A percentile compares a stretch with the other conserved stretches of the same genome.
Evolutionary conservation across 2,329 filamentous ascomycete species (phyloP).

Genomic region (Curvularia spicifera): DNA sequence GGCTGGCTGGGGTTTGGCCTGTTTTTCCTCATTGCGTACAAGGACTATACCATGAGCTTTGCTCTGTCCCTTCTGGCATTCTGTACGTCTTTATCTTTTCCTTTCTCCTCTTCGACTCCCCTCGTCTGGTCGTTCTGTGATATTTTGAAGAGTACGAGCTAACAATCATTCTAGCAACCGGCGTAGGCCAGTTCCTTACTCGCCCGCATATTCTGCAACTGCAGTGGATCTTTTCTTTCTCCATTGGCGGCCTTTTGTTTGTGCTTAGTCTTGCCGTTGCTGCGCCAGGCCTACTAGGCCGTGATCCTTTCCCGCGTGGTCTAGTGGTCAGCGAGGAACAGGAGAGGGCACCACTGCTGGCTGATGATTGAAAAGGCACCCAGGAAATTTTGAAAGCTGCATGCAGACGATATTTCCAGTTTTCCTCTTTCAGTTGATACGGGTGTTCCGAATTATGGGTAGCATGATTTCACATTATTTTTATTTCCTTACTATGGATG

Average conservation of each 20-base stretch:
- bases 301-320: conserved; percentile 59
- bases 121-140: too few species aligned
- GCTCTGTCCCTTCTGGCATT: conserved; percentile 75
- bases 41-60: conserved; percentile 80
- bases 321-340: conserved; percentile 57
- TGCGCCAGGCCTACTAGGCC: conserved; percentile 67
- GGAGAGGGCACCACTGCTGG: conserved; percentile 61
- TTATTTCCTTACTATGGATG: not conserved
- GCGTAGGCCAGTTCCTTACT: conserved; percentile 75
- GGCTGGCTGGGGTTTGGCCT: conserved; percentile 76
- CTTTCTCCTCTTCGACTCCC: not conserved
- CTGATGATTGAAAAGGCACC: conserved; percentile 28
- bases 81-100: conserved; percentile 55
- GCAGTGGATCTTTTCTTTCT: conserved; percentile 92
- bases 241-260: conserved; percentile 78
- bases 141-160: not conserved
- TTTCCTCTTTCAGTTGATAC: not conserved
- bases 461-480: too few species aligned
- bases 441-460: not conserved
- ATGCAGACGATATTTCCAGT: too few species aligned
- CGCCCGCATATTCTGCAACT: conserved; percentile 76
- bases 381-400: not conserved
- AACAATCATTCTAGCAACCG: conserved; percentile 61
- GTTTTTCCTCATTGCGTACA: conserved; percentile 76
- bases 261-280: conserved; percentile 70